These are phyloP conservation scores for Cladophialophora psammophila DNA, from an alignment of 2,329 filamentous ascomycete genomes.

Conservation along the genomic window DNA sequence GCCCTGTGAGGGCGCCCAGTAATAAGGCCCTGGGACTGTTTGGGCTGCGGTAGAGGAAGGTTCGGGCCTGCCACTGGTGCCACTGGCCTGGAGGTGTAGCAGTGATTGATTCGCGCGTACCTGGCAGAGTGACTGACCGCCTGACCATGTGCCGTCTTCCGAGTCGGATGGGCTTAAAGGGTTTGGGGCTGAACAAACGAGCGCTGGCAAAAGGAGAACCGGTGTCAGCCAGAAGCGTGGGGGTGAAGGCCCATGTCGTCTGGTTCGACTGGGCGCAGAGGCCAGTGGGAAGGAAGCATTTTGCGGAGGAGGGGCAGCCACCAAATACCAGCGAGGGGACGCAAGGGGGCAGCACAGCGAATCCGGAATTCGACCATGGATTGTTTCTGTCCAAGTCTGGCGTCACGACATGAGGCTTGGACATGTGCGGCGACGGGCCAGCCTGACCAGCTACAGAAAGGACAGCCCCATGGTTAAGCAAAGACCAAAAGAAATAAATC, in stretches of 20 bases:
- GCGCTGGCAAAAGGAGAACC: not conserved
- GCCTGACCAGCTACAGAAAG: constrained; percentile 5
- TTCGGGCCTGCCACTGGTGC: constrained; percentile 3
- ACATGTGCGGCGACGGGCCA: not conserved
- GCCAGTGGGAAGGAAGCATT: not conserved
- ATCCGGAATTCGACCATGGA: not conserved
- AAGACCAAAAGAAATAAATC: constrained; percentile 22
- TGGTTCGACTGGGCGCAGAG: not conserved
- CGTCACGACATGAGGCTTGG: constrained; percentile 11
- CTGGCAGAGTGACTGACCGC: constrained; percentile 16
- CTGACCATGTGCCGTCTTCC: constrained; percentile 18
- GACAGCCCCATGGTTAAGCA: not conserved
- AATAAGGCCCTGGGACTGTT: not conserved
- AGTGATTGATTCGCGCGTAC: constrained; percentile 18
- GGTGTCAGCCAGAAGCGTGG: not conserved
- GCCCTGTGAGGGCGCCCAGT: not conserved
- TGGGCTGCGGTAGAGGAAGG: constrained; percentile 11
- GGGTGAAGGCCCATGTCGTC: not conserved
- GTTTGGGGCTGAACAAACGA: not conserved
- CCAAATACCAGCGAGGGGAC: not conserved
- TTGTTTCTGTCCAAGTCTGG: not conserved
- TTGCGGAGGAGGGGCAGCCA: constrained; percentile 18
- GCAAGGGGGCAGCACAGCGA: not conserved
- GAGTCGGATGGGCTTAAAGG: not conserved
- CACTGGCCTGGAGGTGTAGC: not conserved